Percentiles rank a stretch among this genome's conserved stretches.
phyloP scores from a whole-genome alignment of 352 stramenopile genomes.

The Globisporangium viniferum region DNA sequence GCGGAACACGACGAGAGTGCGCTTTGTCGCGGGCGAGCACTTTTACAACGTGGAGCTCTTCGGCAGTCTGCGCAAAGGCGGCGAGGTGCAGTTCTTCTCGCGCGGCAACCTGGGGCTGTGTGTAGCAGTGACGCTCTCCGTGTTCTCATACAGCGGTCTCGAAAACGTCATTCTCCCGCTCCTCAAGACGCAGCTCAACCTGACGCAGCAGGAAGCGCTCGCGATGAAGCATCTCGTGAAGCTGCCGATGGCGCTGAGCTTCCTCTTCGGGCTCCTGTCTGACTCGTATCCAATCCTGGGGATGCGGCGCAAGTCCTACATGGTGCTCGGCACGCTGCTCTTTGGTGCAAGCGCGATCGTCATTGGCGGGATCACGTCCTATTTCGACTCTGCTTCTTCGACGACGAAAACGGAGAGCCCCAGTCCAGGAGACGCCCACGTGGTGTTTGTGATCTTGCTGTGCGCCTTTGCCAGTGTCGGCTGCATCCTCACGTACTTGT shows the following conservation, averaged over 20 bases:
- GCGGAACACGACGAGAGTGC: constrained; percentile 14
- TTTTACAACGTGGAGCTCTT: constrained; percentile 54
- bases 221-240: constrained; percentile 29
- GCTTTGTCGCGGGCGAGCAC: constrained; percentile 64
- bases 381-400: neutral
- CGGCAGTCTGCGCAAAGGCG: constrained; percentile 26
- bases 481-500: constrained; percentile 28
- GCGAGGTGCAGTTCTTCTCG: constrained; percentile 28
- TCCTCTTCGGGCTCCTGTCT: constrained; percentile 34
- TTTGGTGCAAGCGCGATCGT: constrained; percentile 17
- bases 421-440: neutral
- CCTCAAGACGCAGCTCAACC: constrained; percentile 17
- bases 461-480: constrained; percentile 22
- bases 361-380: constrained; percentile 15
- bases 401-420: neutral
- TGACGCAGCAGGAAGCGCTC: constrained; percentile 16
- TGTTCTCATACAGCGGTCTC: constrained; percentile 22
- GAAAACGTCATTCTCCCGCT: constrained; percentile 17
- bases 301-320: constrained; percentile 34
- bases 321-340: constrained; percentile 29
- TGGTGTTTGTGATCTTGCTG: constrained; percentile 21
- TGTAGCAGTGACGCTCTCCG: constrained; percentile 22
- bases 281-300: constrained; percentile 30
- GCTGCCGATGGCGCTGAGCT: constrained; percentile 29
- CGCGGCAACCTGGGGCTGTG: constrained; percentile 20